A percentile compares a stretch with the other conserved stretches of the same genome.
These are phyloP conservation scores for Malus sieversii DNA, from an alignment of 306 rosid species.

Conservation along the genomic window DNA sequence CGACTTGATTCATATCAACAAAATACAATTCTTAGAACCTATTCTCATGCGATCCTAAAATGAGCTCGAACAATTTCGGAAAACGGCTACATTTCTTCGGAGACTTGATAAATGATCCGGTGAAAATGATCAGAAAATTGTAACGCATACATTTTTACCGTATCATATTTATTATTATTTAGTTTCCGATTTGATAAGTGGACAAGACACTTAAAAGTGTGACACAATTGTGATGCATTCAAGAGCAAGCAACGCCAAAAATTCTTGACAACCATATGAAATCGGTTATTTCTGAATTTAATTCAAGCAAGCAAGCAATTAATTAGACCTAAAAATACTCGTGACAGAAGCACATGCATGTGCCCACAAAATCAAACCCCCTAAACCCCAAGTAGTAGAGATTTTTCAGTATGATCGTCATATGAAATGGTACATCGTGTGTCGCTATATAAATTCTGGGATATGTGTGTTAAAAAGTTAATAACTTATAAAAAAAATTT, in stretches of 20 bases:
- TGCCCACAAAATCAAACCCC: conserved; percentile 48
- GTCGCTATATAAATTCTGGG: too few relatives aligned
- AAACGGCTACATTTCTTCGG: background rate
- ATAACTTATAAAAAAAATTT: too few relatives aligned
- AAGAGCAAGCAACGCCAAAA: background rate
- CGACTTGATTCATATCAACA: background rate
- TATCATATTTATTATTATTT: background rate
- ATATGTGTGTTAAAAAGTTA: too few relatives aligned
- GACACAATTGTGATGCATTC: background rate
- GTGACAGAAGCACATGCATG: conserved; percentile 48
- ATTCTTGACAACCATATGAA: conserved; percentile 7
- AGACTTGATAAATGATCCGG: background rate
- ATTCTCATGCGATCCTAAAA: background rate
- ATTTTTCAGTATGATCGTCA: too few relatives aligned
- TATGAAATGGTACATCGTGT: too few relatives aligned
- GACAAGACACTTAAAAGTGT: background rate
- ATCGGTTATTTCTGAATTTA: background rate
- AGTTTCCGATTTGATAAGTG: background rate
- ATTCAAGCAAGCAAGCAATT: background rate
- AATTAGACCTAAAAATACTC: conserved; percentile 1
- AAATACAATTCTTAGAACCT: too few relatives aligned
- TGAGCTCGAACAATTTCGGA: background rate
- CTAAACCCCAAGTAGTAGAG: conserved; percentile 14
- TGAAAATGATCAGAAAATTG: background rate
- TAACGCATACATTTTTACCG: background rate